Evolutionary conservation across 1,284 basidiomycete species (phyloP).

Genomic region (Moesziomyces sp.): DNA sequence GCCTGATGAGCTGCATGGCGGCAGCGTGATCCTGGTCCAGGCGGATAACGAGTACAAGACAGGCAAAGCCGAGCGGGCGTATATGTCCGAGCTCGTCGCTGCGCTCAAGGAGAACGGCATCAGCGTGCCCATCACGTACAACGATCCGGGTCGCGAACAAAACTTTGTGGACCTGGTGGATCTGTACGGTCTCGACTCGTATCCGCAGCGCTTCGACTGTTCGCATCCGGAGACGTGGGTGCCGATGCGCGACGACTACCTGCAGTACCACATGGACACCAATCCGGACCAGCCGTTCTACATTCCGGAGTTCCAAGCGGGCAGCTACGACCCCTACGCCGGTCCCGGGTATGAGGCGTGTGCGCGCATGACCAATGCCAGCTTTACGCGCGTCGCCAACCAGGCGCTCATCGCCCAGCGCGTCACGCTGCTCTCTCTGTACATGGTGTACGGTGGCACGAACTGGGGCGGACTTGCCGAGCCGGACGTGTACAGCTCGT

Average conservation of each 20-base stretch:
- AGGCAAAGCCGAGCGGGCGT: constrained; percentile 54
- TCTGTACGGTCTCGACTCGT: constrained; percentile 74
- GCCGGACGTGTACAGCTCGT: constrained; percentile 65
- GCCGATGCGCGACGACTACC: constrained; percentile 49
- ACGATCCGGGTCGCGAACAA: constrained; percentile 43
- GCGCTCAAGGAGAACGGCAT: constrained; percentile 39
- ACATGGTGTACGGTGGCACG: constrained; percentile 79
- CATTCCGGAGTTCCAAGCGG: constrained; percentile 73
- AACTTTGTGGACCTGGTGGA: constrained; percentile 69
- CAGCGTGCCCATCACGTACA: constrained; percentile 55
- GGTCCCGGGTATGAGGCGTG: constrained; percentile 49
- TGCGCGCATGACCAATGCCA: constrained; percentile 35
- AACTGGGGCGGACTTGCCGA: constrained; percentile 71
- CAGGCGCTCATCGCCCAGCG: constrained; percentile 38
- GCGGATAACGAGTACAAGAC: constrained; percentile 66
- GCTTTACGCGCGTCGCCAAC: constrained; percentile 46
- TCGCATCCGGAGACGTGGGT: constrained; percentile 75
- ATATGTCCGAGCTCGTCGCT: constrained; percentile 37
- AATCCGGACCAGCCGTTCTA: constrained; percentile 76
- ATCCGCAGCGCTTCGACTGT: constrained; percentile 78
- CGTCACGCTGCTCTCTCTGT: constrained; percentile 71
- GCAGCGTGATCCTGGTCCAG: constrained; percentile 53
- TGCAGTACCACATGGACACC: constrained; percentile 35
- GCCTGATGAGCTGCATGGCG: constrained; percentile 20
- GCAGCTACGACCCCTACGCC: constrained; percentile 59